phyloP scores from a whole-genome alignment of 129 eudicot species.

The Calendula officinalis region DNA sequence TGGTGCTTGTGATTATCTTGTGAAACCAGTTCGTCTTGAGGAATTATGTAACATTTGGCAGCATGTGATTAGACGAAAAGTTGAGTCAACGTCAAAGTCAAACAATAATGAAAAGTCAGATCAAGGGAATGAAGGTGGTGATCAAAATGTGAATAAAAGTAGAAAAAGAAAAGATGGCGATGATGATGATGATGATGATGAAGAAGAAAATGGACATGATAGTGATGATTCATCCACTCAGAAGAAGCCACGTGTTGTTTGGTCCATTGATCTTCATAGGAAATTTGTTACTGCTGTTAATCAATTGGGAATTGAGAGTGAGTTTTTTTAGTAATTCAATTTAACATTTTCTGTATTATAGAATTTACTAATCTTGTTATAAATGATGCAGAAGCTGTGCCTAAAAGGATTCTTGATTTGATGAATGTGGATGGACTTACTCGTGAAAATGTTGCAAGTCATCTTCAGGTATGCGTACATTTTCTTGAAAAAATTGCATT shows the following conservation, averaged over 20 bases:
- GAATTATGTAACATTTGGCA: slow-evolving; percentile 94
- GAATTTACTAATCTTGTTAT: slow-evolving; percentile 1
- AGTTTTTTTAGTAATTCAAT: slow-evolving; percentile 30
- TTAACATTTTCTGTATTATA: not conserved
- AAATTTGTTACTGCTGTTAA: slow-evolving; percentile 90
- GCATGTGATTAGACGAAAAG: slow-evolving; percentile 83
- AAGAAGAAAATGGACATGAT: slow-evolving; percentile 70
- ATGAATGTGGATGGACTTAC: slow-evolving; percentile 95
- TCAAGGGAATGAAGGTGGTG: slow-evolving; percentile 56
- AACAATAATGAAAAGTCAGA: slow-evolving; percentile 44
- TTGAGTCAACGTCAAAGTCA: slow-evolving; percentile 53
- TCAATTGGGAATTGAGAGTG: slow-evolving; percentile 89
- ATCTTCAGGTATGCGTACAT: slow-evolving; percentile 62
- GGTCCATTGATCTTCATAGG: slow-evolving; percentile 92
- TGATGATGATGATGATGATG: slow-evolving; percentile 69
- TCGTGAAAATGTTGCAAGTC: slow-evolving; percentile 99
- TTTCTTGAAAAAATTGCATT: slow-evolving; percentile 10
- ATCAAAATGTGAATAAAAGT: slow-evolving; percentile 59
- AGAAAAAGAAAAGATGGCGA: slow-evolving; percentile 86
- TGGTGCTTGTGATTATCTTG: slow-evolving; percentile 94
- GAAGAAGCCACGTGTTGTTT: slow-evolving; percentile 91
- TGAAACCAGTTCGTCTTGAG: slow-evolving; percentile 85
- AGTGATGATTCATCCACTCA: slow-evolving; percentile 61
- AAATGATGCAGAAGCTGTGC: slow-evolving; percentile 73
- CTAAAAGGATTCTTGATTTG: slow-evolving; percentile 93